Base-by-base conservation (phyloP, 768 basidiomycete genomes). In the Leccinum disarticulatum region DNA sequence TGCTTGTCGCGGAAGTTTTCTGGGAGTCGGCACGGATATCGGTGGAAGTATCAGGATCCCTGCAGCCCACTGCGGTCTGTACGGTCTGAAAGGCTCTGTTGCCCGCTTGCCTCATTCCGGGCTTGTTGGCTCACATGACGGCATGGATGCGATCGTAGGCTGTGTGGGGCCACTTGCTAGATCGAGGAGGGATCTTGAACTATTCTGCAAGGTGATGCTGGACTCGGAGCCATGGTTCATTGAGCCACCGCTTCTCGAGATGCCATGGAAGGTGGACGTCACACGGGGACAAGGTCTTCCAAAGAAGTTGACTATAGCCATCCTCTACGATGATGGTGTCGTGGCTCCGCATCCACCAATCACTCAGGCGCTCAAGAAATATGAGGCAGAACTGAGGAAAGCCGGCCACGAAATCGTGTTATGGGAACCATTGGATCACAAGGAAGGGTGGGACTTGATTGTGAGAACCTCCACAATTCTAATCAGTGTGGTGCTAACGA, bases 111-210 rank as follows among this genome's bases (percentile, higher is more conserved):
- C 82, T 41, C 82, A 83, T 68, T 79, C 78, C 1, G 81, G 81
- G 27, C 73, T 82, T 46, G 61, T 77, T 48, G 79, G 81, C 53
- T 80, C 81, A 30, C 79, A 80, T 60, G 77, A 80, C 59, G 83
- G 82, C 19, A 81, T 83, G 77, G 83, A 84, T 54, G 79, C 77
- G 57, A 79, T 83, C 55, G 61, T 81, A 47, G 83, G 83, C 52
- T 80, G 75, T 46, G 75, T 81, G 19, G 81, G 81, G 2, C 81
- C 81, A 36, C 60, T 83, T 30, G 76, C 81, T 28, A 78, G 72
- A 25, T 82, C 81, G n/a, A 76, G 74, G 14, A 74, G 80, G 33
- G 82, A 83, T 64, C 73, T 83, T 30, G 77, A 72, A 25, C 70
- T 83, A 48, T 83, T 83, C 71, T 80, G 77, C 67, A 71, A 66